phyloP scores from a whole-genome alignment of 352 stramenopile species.

The Phytophthora sansomeana region DNA sequence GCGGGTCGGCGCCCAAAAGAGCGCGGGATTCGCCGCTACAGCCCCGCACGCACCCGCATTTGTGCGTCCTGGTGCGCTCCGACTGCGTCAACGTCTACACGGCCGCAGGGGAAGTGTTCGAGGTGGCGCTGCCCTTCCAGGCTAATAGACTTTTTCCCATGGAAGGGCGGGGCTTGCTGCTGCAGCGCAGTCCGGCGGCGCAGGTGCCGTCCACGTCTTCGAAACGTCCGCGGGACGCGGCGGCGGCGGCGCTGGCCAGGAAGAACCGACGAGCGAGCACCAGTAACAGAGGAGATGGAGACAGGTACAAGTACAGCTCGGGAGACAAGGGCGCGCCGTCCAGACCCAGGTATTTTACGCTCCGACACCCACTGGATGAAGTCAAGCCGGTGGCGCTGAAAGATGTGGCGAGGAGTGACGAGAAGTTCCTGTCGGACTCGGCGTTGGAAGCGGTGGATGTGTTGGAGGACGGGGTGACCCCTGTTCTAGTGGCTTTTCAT shows the following conservation, averaged over 20 bases:
- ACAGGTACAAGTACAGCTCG: conserved; percentile 40
- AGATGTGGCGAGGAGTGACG: conserved; percentile 4
- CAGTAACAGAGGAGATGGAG: conserved; percentile 46
- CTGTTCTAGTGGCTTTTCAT: conserved; percentile 64
- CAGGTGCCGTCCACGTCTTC: conserved; percentile 36
- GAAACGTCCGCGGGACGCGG: conserved; percentile 38
- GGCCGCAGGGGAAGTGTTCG: conserved; percentile 69
- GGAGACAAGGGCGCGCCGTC: conserved; percentile 18
- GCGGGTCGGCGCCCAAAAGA: background rate
- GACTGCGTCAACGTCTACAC: conserved; percentile 79
- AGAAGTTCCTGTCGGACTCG: conserved; percentile 57
- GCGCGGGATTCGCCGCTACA: conserved; percentile 21
- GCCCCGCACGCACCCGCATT: conserved; percentile 31
- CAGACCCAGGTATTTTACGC: conserved; percentile 75
- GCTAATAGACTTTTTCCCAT: conserved; percentile 66
- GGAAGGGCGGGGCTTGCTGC: conserved; percentile 48
- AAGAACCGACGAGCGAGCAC: conserved; percentile 47
- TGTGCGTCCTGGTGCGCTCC: conserved; percentile 73
- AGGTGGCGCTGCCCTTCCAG: conserved; percentile 80
- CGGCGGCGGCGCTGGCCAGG: conserved; percentile 33
- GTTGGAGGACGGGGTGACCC: conserved; percentile 20
- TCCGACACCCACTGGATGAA: conserved; percentile 78
- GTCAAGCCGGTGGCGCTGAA: conserved; percentile 69
- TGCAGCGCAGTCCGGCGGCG: conserved; percentile 64
- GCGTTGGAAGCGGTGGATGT: conserved; percentile 63